Conservation (phyloP, 495 filamentous ascomycete species). For the Glutinoglossum americanum region DNA sequence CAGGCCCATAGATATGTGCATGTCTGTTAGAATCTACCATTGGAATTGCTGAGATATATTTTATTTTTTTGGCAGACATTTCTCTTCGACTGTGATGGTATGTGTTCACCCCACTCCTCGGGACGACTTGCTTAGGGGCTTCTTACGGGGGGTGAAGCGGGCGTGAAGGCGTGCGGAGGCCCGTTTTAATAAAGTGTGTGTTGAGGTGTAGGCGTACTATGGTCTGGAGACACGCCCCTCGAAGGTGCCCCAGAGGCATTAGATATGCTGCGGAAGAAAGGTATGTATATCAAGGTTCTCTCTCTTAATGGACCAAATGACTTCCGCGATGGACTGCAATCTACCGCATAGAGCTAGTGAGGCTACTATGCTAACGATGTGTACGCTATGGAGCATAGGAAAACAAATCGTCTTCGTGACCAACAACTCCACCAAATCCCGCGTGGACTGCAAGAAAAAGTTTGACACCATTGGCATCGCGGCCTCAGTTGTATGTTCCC, state of each 20-base stretch:
- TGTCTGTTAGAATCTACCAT: background rate
- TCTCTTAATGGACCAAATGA: too few relatives aligned
- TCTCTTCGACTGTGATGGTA: conserved; percentile 94
- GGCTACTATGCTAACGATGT: background rate
- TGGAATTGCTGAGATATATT: conserved; percentile 3
- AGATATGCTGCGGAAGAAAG: conserved; percentile 55
- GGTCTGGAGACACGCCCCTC: conserved; percentile 83
- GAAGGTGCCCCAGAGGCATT: conserved; percentile 65
- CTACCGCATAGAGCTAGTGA: background rate
- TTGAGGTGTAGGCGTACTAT: conserved; percentile 59
- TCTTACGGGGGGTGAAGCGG: conserved; percentile 1
- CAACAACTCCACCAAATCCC: conserved; percentile 96
- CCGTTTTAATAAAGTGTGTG: background rate
- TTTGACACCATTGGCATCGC: conserved; percentile 67
- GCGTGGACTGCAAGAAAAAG: conserved; percentile 79
- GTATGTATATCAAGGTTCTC: conserved; percentile 22
- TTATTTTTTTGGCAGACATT: conserved; percentile 39
- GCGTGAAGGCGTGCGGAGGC: background rate
- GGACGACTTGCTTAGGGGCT: background rate
- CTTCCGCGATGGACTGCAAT: background rate
- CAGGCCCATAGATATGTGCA: background rate
- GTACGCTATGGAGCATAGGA: conserved; percentile 23
- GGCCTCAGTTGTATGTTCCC: conserved; percentile 30
- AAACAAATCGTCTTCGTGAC: conserved; percentile 94
- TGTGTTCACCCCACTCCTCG: conserved; percentile 10